Evolutionary conservation across 345 rosid species (phyloP).

Genomic region (Garcia nutans): DNA sequence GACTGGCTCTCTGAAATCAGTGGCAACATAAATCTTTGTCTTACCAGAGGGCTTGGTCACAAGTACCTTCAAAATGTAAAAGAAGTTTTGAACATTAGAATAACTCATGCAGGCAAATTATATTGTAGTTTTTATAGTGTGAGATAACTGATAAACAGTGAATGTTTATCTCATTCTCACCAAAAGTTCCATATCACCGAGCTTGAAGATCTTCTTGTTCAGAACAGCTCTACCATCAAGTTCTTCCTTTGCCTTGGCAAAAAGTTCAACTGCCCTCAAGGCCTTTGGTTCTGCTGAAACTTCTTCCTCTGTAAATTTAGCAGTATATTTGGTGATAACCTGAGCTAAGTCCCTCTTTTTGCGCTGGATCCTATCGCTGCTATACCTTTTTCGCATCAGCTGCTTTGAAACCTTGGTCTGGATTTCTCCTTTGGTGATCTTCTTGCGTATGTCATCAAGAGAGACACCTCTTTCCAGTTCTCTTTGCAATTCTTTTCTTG

Average conservation of each 20-base stretch:
- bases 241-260: slow-evolving; percentile 59
- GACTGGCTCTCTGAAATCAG: slow-evolving; percentile 68
- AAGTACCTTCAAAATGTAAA: slow-evolving; percentile 53
- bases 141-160: slow-evolving; percentile 9
- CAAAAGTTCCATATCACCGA: slow-evolving; percentile 67
- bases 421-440: slow-evolving; percentile 53
- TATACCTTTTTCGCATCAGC: slow-evolving; percentile 38
- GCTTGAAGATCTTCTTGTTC: slow-evolving; percentile 64
- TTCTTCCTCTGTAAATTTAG: slow-evolving; percentile 38
- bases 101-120: slow-evolving; percentile 14
- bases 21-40: slow-evolving; percentile 60
- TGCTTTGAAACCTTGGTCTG: slow-evolving; percentile 43
- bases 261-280: slow-evolving; percentile 58
- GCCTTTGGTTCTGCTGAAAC: slow-evolving; percentile 48
- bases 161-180: slow-evolving; percentile 44
- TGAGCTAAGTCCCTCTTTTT: slow-evolving; percentile 65
- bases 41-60: slow-evolving; percentile 65
- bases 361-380: slow-evolving; percentile 68
- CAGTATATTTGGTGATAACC: slow-evolving; percentile 51
- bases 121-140: not conserved
- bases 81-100: slow-evolving; percentile 19
- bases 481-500: slow-evolving; percentile 58
- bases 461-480: slow-evolving; percentile 57
- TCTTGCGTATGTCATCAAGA: slow-evolving; percentile 53
- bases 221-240: slow-evolving; percentile 47